phyloP scores from a whole-genome alignment of 208 protist species.

The Trypanosoma theileri region DNA sequence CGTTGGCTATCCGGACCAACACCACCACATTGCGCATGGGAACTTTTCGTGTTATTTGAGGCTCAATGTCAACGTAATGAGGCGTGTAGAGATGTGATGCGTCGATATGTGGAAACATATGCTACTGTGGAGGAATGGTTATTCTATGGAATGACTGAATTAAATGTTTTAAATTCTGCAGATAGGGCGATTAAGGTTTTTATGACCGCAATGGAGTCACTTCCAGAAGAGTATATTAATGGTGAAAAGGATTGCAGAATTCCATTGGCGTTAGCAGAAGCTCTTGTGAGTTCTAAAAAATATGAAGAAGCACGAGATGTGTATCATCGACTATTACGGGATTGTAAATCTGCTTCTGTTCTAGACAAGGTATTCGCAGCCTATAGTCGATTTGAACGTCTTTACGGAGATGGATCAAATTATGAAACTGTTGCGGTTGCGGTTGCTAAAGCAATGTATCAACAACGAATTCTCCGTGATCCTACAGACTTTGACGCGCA shows the following conservation, averaged over 20 bases:
- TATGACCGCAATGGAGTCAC: constrained; percentile 64
- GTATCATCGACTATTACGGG: constrained; percentile 55
- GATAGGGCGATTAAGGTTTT: constrained; percentile 62
- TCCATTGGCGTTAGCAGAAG: constrained; percentile 67
- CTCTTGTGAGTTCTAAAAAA: constrained; percentile 31
- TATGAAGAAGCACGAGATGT: constrained; percentile 44
- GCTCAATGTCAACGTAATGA: constrained; percentile 40
- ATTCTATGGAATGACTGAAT: constrained; percentile 88
- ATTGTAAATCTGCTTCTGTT: constrained; percentile 29
- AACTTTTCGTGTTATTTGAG: constrained; percentile 94
- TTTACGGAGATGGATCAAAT: constrained; percentile 42
- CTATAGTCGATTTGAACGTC: constrained; percentile 70
- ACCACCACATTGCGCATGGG: constrained; percentile 84
- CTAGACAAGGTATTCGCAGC: constrained; percentile 56
- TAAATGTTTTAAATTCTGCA: constrained; percentile 51
- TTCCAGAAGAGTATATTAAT: constrained; percentile 49
- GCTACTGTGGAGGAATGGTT: constrained; percentile 83
- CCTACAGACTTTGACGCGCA: constrained; percentile 64
- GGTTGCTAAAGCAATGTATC: constrained; percentile 59
- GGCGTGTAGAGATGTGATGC: constrained; percentile 55
- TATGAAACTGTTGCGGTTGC: constrained; percentile 33
- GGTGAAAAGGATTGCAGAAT: constrained; percentile 53
- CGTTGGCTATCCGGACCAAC: constrained; percentile 96
- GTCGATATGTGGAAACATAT: constrained; percentile 64
- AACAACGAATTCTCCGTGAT: constrained; percentile 51